Percentiles rank a stretch among this genome's conserved stretches.
These are phyloP conservation scores for Trapa incisa DNA, from an alignment of 345 rosid species.

Conservation along the genomic window DNA sequence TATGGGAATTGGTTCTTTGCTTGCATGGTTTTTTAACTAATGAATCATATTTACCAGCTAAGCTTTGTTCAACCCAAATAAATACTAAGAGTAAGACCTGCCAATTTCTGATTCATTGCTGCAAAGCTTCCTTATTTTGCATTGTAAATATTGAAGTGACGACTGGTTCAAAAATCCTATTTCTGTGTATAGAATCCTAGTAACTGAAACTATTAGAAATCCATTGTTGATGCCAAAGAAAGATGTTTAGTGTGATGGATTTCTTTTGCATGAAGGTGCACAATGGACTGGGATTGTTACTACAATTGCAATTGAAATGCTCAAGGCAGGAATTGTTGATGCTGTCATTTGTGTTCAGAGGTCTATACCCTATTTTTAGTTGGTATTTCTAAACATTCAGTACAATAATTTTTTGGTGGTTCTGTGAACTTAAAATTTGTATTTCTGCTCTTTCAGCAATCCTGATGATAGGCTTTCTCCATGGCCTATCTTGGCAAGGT, in stretches of 20 bases:
- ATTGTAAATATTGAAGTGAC: background rate
- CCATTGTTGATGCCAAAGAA: background rate
- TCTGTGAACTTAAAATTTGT: background rate
- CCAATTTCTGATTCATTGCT: background rate
- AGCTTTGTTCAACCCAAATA: background rate
- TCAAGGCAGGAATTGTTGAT: constrained; percentile 75
- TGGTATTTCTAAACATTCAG: background rate
- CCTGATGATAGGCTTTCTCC: constrained; percentile 85
- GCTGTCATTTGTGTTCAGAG: constrained; percentile 96
- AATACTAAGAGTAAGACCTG: background rate
- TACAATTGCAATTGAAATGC: constrained; percentile 89
- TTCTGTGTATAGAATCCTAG: too few relatives aligned
- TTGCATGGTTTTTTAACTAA: background rate
- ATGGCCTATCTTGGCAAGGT: constrained; percentile 91
- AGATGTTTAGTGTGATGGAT: constrained; percentile 4
- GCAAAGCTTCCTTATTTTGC: background rate
- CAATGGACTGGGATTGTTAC: constrained; percentile 99
- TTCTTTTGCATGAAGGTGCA: constrained; percentile 44
- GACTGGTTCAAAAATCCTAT: background rate
- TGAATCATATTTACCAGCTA: background rate
- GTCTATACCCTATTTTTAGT: constrained; percentile 20
- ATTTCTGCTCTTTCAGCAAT: constrained; percentile 37
- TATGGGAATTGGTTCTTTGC: background rate
- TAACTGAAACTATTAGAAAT: background rate
- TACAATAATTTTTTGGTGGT: background rate